phyloP scores from a whole-genome alignment of 1,139 yeast species.

The Wickerhamiella pararugosa region DNA sequence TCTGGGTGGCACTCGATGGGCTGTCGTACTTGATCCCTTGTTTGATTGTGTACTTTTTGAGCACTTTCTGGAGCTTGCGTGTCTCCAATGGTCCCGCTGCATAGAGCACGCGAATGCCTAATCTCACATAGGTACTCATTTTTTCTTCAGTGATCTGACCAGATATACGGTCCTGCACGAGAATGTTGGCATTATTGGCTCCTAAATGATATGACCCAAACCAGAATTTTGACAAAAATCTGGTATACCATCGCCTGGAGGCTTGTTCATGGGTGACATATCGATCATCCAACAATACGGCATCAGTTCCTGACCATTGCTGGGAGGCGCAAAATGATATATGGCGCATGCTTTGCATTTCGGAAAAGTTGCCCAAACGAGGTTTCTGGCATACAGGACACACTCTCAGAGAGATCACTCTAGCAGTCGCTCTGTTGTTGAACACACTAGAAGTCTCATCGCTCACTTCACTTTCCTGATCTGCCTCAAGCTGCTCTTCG shows the following conservation, averaged over 20 bases:
- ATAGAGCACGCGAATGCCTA: conserved; percentile 75
- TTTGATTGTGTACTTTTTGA: conserved; percentile 52
- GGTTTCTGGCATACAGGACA: conserved; percentile 71
- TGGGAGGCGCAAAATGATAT: conserved; percentile 74
- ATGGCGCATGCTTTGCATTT: conserved; percentile 65
- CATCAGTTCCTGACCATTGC: conserved; percentile 49
- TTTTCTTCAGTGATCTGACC: conserved; percentile 85
- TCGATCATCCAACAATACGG: conserved; percentile 39
- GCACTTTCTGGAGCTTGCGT: conserved; percentile 41
- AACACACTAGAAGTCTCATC: no score
- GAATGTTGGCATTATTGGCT: conserved; percentile 79
- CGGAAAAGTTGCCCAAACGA: conserved; percentile 39
- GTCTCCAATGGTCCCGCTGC: conserved; percentile 52
- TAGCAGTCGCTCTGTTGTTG: conserved; percentile 17
- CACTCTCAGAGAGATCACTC: conserved; percentile 41
- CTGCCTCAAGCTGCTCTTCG: conserved; percentile 21
- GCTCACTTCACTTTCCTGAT: background rate
- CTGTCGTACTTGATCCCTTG: conserved; percentile 78
- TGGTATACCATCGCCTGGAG: conserved; percentile 77
- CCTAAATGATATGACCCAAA: conserved; percentile 84
- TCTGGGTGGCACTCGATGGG: conserved; percentile 49
- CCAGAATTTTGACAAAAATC: conserved; percentile 64
- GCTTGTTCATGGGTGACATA: conserved; percentile 76
- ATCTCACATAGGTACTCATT: conserved; percentile 74
- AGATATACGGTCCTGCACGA: conserved; percentile 81